Evolutionary conservation across 192 early-diverging fungal genomes (phyloP), one percentile per base, ranked within the genome.

Genomic region (Dissophora globulifera): DNA sequence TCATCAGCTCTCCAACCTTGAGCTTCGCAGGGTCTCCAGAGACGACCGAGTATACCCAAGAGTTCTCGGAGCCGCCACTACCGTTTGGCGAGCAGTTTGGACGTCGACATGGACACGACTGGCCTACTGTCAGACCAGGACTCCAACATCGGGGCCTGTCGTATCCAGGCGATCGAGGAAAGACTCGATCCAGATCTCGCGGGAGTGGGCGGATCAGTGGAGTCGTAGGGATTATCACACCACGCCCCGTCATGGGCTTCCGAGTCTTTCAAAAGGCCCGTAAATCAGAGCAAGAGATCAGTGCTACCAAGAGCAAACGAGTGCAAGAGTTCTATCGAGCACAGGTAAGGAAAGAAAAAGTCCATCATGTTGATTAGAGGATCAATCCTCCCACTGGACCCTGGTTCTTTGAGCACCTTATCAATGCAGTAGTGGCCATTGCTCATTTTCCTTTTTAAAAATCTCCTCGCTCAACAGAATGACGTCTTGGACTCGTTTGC

Each of bases 21-120:
- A 22, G 19, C 22, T n/a, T 52, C 55, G 35, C 13, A 13, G 35
- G 35, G 35, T 38, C 35, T 38, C 35, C 13, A 9, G 35, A 38
- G 13, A 13, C 35, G 7, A 38, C 35, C 35, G 7, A 38, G 6
- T 13, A 70, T 38, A 42, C 19, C 16, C 61, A 65, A 32, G 54
- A 57, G 22, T 38, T 33, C 42, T 42, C 55, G 17, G 62, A 75
- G 16, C 70, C 43, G 9, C 33, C n/a, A n/a, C n/a, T n/a, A n/a
- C n/a, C 62, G 12, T 60, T 75, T 35, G 70, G 70, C 20, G 70
- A 75, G 27, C 56, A 50, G 12, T 75, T 75, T 27, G 70, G 70
- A 16, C 62, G 70, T 41, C 70, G 70, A 1, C 70, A 65, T 31
- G 70, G 70, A n/a, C 70, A 65, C 23, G 57, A 75, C 20, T 75